phyloP scores from a whole-genome alignment of 1,284 basidiomycete species.

The Anthracocystis walkeri region DNA sequence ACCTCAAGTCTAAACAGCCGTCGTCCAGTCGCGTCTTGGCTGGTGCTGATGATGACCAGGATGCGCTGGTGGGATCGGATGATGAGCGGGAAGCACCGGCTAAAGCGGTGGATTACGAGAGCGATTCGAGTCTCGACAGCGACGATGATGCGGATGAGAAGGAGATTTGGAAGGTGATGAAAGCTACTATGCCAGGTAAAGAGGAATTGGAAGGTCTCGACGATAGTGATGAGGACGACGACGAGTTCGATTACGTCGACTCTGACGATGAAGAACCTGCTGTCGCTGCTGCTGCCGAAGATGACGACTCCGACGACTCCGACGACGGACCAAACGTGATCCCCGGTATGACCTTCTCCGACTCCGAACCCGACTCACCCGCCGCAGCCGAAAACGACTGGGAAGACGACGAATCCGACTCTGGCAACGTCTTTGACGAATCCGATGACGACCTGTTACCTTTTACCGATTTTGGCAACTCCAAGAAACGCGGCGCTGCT shows the following conservation, averaged over 20 bases:
- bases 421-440: slow-evolving; percentile 61
- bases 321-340: slow-evolving; percentile 35
- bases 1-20: slow-evolving; percentile 61
- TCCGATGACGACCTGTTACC: slow-evolving; percentile 68
- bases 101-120: slow-evolving; percentile 55
- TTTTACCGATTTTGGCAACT: slow-evolving; percentile 56
- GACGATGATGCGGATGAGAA: slow-evolving; percentile 63
- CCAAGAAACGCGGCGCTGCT: slow-evolving; percentile 27
- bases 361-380: slow-evolving; percentile 16
- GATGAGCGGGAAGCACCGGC: slow-evolving; percentile 75
- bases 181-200: slow-evolving; percentile 71
- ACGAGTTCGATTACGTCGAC: slow-evolving; percentile 53
- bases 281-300: slow-evolving; percentile 36
- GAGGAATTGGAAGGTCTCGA: slow-evolving; percentile 74
- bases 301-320: slow-evolving; percentile 50
- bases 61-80: slow-evolving; percentile 69
- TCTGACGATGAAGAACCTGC: slow-evolving; percentile 29
- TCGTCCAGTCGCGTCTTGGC: slow-evolving; percentile 27
- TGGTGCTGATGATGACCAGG: slow-evolving; percentile 66
- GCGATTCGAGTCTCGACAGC: slow-evolving; percentile 33
- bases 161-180: slow-evolving; percentile 72
- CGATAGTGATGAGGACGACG: slow-evolving; percentile 50
- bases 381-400: slow-evolving; percentile 21
- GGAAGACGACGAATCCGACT: slow-evolving; percentile 44
- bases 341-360: slow-evolving; percentile 52